Evolutionary conservation across 1,139 yeast genomes (phyloP).

Genomic region (Geotrichum fermentans): DNA sequence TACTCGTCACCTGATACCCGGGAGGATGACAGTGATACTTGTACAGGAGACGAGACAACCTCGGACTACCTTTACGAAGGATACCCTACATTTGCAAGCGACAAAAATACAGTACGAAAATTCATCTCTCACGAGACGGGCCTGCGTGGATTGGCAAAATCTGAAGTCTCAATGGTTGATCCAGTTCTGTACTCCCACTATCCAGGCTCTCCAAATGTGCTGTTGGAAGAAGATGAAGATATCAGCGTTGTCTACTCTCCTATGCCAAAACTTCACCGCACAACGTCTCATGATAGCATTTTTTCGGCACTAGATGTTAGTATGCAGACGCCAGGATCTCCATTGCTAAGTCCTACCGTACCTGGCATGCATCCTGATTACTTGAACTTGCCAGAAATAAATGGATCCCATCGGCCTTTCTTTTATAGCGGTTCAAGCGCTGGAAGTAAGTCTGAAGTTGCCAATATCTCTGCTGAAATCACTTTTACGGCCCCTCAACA

Average conservation of each 20-base stretch:
- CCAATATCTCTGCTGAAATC: slow-evolving; percentile 7
- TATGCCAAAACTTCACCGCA: slow-evolving; percentile 12
- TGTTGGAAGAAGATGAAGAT: slow-evolving; percentile 6
- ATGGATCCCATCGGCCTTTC: slow-evolving; percentile 3
- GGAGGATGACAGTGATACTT: slow-evolving; percentile 3
- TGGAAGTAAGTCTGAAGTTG: slow-evolving; percentile 10
- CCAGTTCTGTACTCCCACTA: slow-evolving; percentile 7
- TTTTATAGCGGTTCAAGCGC: not conserved
- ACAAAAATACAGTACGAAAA: slow-evolving; percentile 6
- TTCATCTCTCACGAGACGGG: slow-evolving; percentile 16
- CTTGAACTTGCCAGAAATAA: slow-evolving; percentile 6
- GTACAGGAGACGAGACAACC: slow-evolving; percentile 3
- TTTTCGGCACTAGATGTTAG: slow-evolving; percentile 19
- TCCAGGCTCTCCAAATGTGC: slow-evolving; percentile 14
- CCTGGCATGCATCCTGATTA: not conserved
- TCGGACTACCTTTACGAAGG: not conserved
- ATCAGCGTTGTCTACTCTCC: not conserved
- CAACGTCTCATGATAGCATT: slow-evolving; percentile 25
- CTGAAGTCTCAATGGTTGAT: slow-evolving; percentile 8
- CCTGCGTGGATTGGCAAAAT: slow-evolving; percentile 2
- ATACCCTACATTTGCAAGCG: not conserved
- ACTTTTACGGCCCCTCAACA: slow-evolving; percentile 15
- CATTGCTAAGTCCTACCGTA: not conserved
- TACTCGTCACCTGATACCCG: slow-evolving; percentile 4
- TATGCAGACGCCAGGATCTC: not conserved